phyloP scores from a whole-genome alignment of 2,329 filamentous ascomycete species.

The Botrytis paeoniae region DNA sequence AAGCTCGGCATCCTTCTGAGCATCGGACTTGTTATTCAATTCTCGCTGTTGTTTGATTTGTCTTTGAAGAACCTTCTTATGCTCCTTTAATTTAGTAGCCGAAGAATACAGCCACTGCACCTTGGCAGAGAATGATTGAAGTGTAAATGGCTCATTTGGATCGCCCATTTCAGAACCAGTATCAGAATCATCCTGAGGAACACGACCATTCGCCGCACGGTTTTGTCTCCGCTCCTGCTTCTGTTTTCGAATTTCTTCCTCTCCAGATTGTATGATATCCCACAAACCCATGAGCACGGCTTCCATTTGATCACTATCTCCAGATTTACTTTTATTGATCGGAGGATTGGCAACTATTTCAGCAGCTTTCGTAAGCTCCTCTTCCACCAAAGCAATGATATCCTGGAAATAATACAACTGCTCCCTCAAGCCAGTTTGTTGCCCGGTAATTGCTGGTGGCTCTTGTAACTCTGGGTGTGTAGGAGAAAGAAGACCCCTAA shows the following conservation, averaged over 20 bases:
- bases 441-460: conserved; percentile 56
- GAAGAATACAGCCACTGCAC: conserved; percentile 77
- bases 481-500: conserved; percentile 56
- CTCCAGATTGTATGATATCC: conserved; percentile 49
- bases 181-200: conserved; percentile 57
- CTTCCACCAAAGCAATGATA: conserved; percentile 51
- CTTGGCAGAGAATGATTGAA: conserved; percentile 73
- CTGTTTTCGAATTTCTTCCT: conserved; percentile 53
- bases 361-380: conserved; percentile 30
- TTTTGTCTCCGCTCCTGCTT: conserved; percentile 53
- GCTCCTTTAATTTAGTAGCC: conserved; percentile 75
- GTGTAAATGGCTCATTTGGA: conserved; percentile 61
- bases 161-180: conserved; percentile 61
- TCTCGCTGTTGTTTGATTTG: conserved; percentile 96
- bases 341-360: conserved; percentile 21
- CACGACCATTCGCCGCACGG: conserved; percentile 54
- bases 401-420: conserved; percentile 68
- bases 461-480: conserved; percentile 50
- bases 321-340: conserved; percentile 34
- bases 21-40: conserved; percentile 82
- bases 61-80: conserved; percentile 82
- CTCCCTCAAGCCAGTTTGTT: conserved; percentile 57
- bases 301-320: conserved; percentile 55
- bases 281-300: conserved; percentile 50
- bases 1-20: conserved; percentile 64